A percentile compares a stretch with the other conserved stretches of the same genome.
phyloP scores from a whole-genome alignment of 2,329 filamentous ascomycete species.

The Colletotrichum tropicale region DNA sequence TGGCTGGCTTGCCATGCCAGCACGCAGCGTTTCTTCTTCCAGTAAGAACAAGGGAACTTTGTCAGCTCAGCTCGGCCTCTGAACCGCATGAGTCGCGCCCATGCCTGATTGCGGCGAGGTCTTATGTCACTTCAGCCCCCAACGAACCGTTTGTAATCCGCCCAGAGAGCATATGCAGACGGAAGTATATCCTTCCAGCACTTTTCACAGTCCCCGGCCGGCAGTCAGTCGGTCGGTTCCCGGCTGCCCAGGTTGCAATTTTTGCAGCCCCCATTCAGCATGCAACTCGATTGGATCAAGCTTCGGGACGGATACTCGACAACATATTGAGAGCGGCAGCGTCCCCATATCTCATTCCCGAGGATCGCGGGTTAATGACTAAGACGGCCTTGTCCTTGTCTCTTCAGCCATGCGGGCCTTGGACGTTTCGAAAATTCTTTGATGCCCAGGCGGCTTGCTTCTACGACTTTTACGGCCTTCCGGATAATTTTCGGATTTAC shows the following conservation, averaged over 20 bases:
- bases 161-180: background rate
- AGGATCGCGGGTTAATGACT: background rate
- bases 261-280: background rate
- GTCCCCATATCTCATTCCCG: background rate
- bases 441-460: background rate
- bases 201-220: background rate
- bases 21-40: background rate
- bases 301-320: background rate
- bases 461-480: background rate
- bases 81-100: constrained; percentile 8
- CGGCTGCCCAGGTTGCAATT: background rate
- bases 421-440: background rate
- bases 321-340: background rate
- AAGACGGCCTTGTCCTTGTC: background rate
- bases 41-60: background rate
- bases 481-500: background rate
- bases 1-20: background rate
- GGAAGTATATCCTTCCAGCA: background rate
- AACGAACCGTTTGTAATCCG: background rate
- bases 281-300: background rate
- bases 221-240: background rate
- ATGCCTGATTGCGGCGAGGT: background rate
- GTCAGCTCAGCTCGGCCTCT: background rate
- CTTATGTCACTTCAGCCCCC: constrained; percentile 12
- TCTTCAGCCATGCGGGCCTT: background rate